These are phyloP conservation scores for Phytopythium mirpurense DNA, from an alignment of 352 stramenopile species.

Conservation along the genomic window DNA sequence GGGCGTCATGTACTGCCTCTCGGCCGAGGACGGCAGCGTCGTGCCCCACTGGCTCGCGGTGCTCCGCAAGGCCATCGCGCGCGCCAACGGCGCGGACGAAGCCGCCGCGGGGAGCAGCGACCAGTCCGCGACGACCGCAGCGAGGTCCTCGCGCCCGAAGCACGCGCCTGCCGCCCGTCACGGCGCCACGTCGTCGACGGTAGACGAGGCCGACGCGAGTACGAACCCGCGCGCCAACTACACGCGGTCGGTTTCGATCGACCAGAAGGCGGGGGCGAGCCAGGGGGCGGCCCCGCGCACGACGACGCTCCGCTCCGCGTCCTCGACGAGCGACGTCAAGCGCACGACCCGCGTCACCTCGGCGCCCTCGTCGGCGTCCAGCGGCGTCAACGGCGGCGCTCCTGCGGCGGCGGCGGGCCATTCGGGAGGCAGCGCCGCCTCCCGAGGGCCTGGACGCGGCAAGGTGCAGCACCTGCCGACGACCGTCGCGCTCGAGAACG, in stretches of 20 bases:
- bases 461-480: conserved; percentile 63
- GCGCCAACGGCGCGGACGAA: conserved; percentile 16
- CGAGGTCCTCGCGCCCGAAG: conserved; percentile 4
- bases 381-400: neutral
- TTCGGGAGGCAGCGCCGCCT: neutral
- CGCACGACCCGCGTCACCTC: conserved; percentile 20
- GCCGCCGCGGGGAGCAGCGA: neutral
- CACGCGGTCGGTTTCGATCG: conserved; percentile 6
- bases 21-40: conserved; percentile 58
- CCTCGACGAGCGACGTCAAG: conserved; percentile 10
- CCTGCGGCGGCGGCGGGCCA: neutral
- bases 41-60: conserved; percentile 74
- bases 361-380: conserved; percentile 10
- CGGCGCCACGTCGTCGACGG: neutral
- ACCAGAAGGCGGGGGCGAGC: neutral
- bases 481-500: conserved; percentile 73
- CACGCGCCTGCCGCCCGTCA: neutral
- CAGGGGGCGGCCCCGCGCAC: neutral
- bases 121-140: neutral
- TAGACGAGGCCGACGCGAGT: conserved; percentile 3
- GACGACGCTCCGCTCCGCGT: conserved; percentile 2
- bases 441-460: conserved; percentile 13
- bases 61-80: conserved; percentile 44
- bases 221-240: conserved; percentile 4
- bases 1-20: conserved; percentile 82